Percentiles rank a stretch among this genome's conserved stretches.
These are phyloP conservation scores for Arthrobotrys conoides DNA, from an alignment of 2,329 filamentous ascomycete genomes.

Conservation along the genomic window DNA sequence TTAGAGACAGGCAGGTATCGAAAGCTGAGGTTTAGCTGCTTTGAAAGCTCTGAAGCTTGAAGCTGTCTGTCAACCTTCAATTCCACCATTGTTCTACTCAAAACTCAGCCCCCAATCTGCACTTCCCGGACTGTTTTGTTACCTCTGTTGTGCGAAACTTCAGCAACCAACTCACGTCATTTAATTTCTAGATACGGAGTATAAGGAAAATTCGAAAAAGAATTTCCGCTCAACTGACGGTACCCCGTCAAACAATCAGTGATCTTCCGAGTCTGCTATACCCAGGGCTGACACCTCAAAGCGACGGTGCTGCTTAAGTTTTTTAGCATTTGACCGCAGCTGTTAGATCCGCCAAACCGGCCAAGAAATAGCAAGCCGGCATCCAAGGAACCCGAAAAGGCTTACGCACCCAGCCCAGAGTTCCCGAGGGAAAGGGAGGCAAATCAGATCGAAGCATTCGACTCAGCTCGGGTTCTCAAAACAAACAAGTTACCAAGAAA, in stretches of 20 bases:
- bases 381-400: conserved; percentile 60
- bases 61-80: conserved; percentile 5
- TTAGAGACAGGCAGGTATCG: conserved; percentile 6
- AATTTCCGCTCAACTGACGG: neutral
- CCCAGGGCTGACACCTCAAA: conserved; percentile 43
- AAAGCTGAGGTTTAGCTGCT: conserved; percentile 9
- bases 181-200: neutral
- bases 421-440: conserved; percentile 39
- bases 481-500: conserved; percentile 47
- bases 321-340: conserved; percentile 27
- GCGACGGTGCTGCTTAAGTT: conserved; percentile 27
- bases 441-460: conserved; percentile 47
- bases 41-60: conserved; percentile 13
- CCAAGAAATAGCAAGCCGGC: conserved; percentile 60
- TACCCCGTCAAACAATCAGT: neutral
- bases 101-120: conserved; percentile 28
- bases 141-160: conserved; percentile 2
- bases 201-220: neutral
- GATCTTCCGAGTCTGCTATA: conserved; percentile 37
- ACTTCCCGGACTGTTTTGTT: conserved; percentile 1
- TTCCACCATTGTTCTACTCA: neutral
- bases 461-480: conserved; percentile 32
- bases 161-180: conserved; percentile 5
- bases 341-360: conserved; percentile 46
- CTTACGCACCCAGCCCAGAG: conserved; percentile 60